These are phyloP conservation scores for Lagenidium sp. DNA, from an alignment of 352 stramenopile genomes.

Conservation along the genomic window DNA sequence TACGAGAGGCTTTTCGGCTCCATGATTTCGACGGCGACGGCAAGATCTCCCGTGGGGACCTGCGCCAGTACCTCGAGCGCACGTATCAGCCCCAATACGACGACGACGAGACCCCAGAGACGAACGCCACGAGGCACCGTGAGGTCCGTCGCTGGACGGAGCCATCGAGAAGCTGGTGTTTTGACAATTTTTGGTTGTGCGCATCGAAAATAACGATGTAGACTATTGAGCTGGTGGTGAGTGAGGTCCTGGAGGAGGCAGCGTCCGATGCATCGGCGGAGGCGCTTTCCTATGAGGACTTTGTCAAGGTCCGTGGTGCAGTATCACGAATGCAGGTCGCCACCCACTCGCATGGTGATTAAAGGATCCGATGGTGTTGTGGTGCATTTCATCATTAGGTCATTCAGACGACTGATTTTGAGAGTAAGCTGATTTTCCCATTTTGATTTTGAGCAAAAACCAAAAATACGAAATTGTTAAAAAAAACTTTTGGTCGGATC, in stretches of 20 bases:
- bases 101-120: constrained; percentile 20
- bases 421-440: constrained; percentile 39
- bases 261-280: constrained; percentile 33
- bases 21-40: constrained; percentile 68
- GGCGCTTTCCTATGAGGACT: constrained; percentile 47
- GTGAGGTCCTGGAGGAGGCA: constrained; percentile 39
- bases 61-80: constrained; percentile 32
- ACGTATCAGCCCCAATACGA: constrained; percentile 18
- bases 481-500: constrained; percentile 1
- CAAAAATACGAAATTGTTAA: too few relatives aligned
- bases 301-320: constrained; percentile 33
- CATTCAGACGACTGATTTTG: constrained; percentile 50
- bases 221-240: constrained; percentile 30
- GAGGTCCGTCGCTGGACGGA: too few relatives aligned
- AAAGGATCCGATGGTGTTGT: neutral
- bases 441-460: too few relatives aligned
- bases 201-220: constrained; percentile 10
- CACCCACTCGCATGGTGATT: neutral
- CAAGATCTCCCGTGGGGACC: constrained; percentile 49
- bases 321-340: too few relatives aligned
- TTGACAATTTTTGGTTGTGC: too few relatives aligned
- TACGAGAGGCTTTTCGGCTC: constrained; percentile 53
- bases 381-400: constrained; percentile 20
- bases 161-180: too few relatives aligned
- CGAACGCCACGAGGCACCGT: constrained; percentile 2